Percentiles rank a stretch among this genome's conserved stretches.
Evolutionary conservation across 2,329 filamentous ascomycete genomes (phyloP).

Genomic region (Sclerotinia subarctica): DNA sequence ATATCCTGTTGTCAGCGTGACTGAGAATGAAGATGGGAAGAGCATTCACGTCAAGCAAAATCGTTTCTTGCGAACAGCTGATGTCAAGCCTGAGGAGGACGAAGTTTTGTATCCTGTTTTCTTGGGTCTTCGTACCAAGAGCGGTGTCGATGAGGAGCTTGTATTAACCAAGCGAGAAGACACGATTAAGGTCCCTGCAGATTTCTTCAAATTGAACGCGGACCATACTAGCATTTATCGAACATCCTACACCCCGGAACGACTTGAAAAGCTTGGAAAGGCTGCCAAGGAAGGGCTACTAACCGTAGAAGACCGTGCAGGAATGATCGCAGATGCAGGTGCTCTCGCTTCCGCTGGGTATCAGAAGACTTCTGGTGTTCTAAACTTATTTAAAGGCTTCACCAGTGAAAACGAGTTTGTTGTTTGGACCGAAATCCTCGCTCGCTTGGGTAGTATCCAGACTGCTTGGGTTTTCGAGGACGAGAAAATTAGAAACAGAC

Average conservation of each 20-base stretch:
- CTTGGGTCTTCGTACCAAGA: constrained; percentile 77
- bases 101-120: constrained; percentile 85
- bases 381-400: constrained; percentile 83
- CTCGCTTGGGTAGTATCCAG: constrained; percentile 74
- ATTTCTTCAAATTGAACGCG: constrained; percentile 96
- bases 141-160: constrained; percentile 75
- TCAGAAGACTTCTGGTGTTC: constrained; percentile 85
- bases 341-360: constrained; percentile 87
- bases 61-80: constrained; percentile 86
- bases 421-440: constrained; percentile 90
- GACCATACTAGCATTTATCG: constrained; percentile 92
- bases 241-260: constrained; percentile 79
- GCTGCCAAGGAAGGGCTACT: constrained; percentile 79
- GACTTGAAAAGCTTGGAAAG: constrained; percentile 81
- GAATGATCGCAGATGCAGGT: constrained; percentile 91
- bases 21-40: constrained; percentile 65
- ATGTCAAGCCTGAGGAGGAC: constrained; percentile 92
- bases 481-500: constrained; percentile 64
- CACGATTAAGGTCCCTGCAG: constrained; percentile 73
- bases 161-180: constrained; percentile 69
- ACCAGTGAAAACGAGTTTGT: constrained; percentile 84
- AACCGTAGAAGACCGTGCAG: constrained; percentile 84
- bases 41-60: constrained; percentile 90
- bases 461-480: constrained; percentile 89
- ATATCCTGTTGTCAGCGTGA: constrained; percentile 85